A percentile compares a stretch with the other conserved stretches of the same genome.
phyloP scores from a whole-genome alignment of 2,329 filamentous ascomycete genomes.

The Botrytis porri region DNA sequence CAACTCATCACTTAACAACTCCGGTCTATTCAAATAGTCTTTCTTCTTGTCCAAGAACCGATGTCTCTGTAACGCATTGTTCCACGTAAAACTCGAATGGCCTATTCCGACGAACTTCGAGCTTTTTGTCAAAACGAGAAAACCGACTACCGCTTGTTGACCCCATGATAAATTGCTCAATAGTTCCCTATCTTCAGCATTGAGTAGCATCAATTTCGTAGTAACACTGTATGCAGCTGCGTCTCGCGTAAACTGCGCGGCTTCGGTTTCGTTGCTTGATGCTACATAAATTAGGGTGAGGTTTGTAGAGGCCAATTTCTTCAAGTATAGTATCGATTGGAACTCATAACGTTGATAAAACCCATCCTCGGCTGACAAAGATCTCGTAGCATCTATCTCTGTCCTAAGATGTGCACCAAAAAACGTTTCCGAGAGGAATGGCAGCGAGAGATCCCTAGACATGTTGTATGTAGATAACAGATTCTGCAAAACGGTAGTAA shows the following conservation, averaged over 20 bases:
- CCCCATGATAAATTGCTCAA: conserved; percentile 44
- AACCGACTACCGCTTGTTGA: conserved; percentile 49
- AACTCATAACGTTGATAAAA: conserved; percentile 29
- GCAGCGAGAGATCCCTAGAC: conserved; percentile 12
- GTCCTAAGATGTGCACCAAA: conserved; percentile 33
- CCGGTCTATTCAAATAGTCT: conserved; percentile 26
- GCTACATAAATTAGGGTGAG: conserved; percentile 43
- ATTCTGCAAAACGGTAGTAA: conserved; percentile 27
- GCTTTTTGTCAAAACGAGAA: conserved; percentile 46
- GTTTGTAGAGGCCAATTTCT: conserved; percentile 34
- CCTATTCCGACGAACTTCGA: conserved; percentile 44
- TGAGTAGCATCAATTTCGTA: conserved; percentile 45
- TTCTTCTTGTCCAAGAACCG: conserved; percentile 21
- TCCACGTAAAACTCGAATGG: conserved; percentile 47
- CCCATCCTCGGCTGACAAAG: conserved; percentile 22
- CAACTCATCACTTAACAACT: conserved; percentile 32
- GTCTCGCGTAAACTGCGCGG: conserved; percentile 40
- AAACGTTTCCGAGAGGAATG: conserved; percentile 22
- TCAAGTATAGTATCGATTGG: conserved; percentile 41
- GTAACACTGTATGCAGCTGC: conserved; percentile 39
- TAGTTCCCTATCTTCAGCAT: conserved; percentile 34
- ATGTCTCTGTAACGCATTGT: conserved; percentile 41
- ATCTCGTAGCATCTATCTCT: conserved; percentile 30
- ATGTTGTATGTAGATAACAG: conserved; percentile 21
- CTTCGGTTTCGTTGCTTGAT: conserved; percentile 42